Conservation (phyloP, 176 grass and related monocot genomes). For the barley (Hordeum vulgare) region MorexV3_pseudomolecules_assembly NC_058520.1:298852674-298853173, state of each 20-base stretch:
- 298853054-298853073: slow-evolving; percentile 88
- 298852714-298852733: neutral
- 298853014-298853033: slow-evolving; percentile 71
- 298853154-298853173: slow-evolving; percentile 79
- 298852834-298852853: slow-evolving; percentile 58
- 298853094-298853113: slow-evolving; percentile 90
- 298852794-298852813: slow-evolving; percentile 69
- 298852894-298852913: slow-evolving; percentile 63
- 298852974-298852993: slow-evolving; percentile 37
- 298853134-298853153: slow-evolving; percentile 75
- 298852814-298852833: slow-evolving; percentile 64
- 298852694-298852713: neutral
- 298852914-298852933: slow-evolving; percentile 56
- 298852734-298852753: slow-evolving; percentile 1
- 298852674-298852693: neutral
- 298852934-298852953: slow-evolving; percentile 18
- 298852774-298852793: slow-evolving; percentile 47
- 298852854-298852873: slow-evolving; percentile 73
- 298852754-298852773: slow-evolving; percentile 9
- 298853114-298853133: slow-evolving; percentile 78
- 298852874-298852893: slow-evolving; percentile 78
- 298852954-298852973: slow-evolving; percentile 1
- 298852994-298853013: slow-evolving; percentile 85
- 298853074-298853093: slow-evolving; percentile 87
- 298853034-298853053: slow-evolving; percentile 89